These are phyloP conservation scores for Curvularia sp. DNA, from an alignment of 2,329 filamentous ascomycete species.

Conservation along the genomic window DNA sequence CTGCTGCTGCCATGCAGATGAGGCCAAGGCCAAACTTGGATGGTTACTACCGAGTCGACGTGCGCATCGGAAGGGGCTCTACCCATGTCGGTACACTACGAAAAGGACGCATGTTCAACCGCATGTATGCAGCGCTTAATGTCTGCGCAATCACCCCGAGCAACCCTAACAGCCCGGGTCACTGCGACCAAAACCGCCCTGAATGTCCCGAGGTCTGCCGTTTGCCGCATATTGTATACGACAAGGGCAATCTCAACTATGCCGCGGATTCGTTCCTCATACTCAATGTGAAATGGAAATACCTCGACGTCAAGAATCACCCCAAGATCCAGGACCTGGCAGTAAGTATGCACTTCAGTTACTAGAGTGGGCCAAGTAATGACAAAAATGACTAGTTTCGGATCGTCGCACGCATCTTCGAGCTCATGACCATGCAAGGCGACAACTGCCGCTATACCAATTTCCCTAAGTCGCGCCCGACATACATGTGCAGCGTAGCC, in stretches of 20 bases:
- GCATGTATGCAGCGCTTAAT: constrained; percentile 6
- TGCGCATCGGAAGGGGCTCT: constrained; percentile 1
- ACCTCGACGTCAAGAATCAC: not conserved
- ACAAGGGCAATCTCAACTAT: not conserved
- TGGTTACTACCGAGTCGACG: constrained; percentile 8
- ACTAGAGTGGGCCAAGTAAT: too few relatives aligned
- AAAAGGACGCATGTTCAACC: constrained; percentile 7
- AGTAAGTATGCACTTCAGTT: not conserved
- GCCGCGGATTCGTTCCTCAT: not conserved
- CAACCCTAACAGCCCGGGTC: not conserved
- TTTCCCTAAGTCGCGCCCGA: not conserved
- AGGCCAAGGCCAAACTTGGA: constrained; percentile 1
- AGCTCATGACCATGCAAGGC: constrained; percentile 3
- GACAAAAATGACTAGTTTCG: not conserved
- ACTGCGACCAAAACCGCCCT: not conserved
- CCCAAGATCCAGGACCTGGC: constrained; percentile 4
- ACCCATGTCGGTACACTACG: constrained; percentile 12
- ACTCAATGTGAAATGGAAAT: not conserved
- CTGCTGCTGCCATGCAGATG: not conserved
- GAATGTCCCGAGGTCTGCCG: constrained; percentile 1
- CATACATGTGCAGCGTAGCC: constrained; percentile 6
- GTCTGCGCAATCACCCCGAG: not conserved
- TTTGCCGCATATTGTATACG: constrained; percentile 2
- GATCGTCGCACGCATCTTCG: constrained; percentile 10
- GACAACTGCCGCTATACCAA: not conserved